A percentile compares a stretch with the other conserved stretches of the same genome.
These are phyloP conservation scores for Umbilicus rupestris DNA, from an alignment of 164 flowering plant species.

Conservation along the genomic window DNA sequence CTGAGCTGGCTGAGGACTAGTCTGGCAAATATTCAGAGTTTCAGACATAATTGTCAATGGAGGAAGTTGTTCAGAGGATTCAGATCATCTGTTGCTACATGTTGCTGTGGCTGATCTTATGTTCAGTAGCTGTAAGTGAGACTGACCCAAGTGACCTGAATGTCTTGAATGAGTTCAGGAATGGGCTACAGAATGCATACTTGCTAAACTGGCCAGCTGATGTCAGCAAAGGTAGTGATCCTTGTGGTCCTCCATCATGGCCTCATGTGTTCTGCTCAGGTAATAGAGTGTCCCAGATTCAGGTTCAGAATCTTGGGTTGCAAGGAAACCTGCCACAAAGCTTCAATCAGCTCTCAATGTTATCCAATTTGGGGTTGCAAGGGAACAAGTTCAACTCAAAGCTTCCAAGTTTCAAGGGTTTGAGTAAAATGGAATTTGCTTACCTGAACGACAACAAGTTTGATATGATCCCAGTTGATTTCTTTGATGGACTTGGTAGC, in stretches of 20 bases:
- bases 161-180: slow-evolving; percentile 34
- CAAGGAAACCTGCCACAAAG: slow-evolving; percentile 44
- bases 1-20: no score
- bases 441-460: slow-evolving; percentile 46
- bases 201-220: slow-evolving; percentile 46
- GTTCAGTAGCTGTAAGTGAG: slow-evolving; percentile 9
- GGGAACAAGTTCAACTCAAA: slow-evolving; percentile 37
- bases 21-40: not conserved
- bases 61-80: not conserved
- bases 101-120: slow-evolving; percentile 4
- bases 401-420: slow-evolving; percentile 48
- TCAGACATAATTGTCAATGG: not conserved
- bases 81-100: not conserved
- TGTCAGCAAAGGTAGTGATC: slow-evolving; percentile 45
- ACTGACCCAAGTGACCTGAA: slow-evolving; percentile 45
- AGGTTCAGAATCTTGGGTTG: slow-evolving; percentile 37
- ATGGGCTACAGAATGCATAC: slow-evolving; percentile 44
- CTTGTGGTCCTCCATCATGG: slow-evolving; percentile 53
- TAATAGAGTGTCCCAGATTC: slow-evolving; percentile 50
- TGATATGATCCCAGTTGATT: slow-evolving; percentile 49
- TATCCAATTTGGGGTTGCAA: slow-evolving; percentile 47
- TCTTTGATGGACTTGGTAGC: slow-evolving; percentile 38
- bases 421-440: slow-evolving; percentile 31
- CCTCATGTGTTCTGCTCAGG: slow-evolving; percentile 31
- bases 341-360: slow-evolving; percentile 39